Evolutionary conservation across 345 rosid species (phyloP), one percentile per base, ranked within the genome.

Genomic region (Salix dunnii): DNA sequence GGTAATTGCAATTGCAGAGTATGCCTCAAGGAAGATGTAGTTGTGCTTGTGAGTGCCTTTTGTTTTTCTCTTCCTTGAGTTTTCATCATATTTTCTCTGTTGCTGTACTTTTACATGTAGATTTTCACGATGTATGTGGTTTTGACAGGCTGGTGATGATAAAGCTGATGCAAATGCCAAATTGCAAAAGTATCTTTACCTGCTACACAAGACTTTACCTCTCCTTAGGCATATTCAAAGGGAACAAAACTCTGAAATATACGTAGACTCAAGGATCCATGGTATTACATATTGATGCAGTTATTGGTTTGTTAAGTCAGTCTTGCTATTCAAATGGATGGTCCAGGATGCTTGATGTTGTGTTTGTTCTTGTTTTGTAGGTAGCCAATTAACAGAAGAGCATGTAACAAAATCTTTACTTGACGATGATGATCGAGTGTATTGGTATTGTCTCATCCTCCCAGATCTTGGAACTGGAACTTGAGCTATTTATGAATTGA

Each of bases 1-100:
- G 83, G 87, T 74, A 78, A 83, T 78, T 88, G 91, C 73, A 88
- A 88, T 82, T 88, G 89, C 81, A 85, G 88, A 78, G 35, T 73
- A 43, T 88, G 91, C 87, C 85, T 88, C 68, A 83, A 80, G 78
- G 79, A 85, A 81, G 81, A 76, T 38, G 69, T 82, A 49, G 71
- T 70, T 63, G 40, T 75, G 51, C 70, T 35, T 84, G 91, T 88
- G 63, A 7, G 82, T 64, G 70, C 67, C 76, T 51, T 76, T 6
- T 0, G 38, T 66, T 73, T 49, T 40, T 68, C 36, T 46, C 58
- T 18, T 10, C 18, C 14, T 46, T 46, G 13, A 33, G 21, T 58
- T 21, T 77, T 55, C 25, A 72, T 55, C 28, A 25, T 42, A 73
- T 72, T 53, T 38, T 31, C 68, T 65, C 74, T 28, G 5, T 65